Evolutionary conservation across 2,329 filamentous ascomycete genomes (phyloP), one percentile per base, ranked within the genome.

Genomic region (Simplicillium sp.): DNA sequence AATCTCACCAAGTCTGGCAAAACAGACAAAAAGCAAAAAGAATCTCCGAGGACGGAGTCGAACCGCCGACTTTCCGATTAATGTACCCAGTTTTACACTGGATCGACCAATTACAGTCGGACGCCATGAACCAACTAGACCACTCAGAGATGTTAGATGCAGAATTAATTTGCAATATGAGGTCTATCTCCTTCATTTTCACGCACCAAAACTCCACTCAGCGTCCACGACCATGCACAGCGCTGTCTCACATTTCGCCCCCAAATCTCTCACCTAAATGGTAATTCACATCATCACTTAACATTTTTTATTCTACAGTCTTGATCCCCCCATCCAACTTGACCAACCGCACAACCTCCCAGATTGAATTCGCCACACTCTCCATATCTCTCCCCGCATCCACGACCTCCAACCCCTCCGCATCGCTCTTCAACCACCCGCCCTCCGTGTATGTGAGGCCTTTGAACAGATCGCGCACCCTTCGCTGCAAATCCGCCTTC

Each of bases 401-500:
- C 9, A 76, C 62, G 4, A 78, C 68, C 33, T 68, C 61, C 34
- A 77, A 59, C 44, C 76, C 71, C 58, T 73, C 67, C 50, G 68
- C 67, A 52, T 71, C 68, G 55, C 74, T 67, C 42, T 54, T 56
- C 47, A 71, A 71, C 48, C 48, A 49, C 20, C 42, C 49, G 9
- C 48, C 52, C 14, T 50, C 53, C 9, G 53, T 34, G 4, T 50
- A 48, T 39, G 46, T 45, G 44, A 81, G 52, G 0, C 65, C 70
- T 64, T 70, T 73, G 59, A 94, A 96, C 38, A 94, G 58, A 46
- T 80, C 74, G 15, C 86, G 68, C 12, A 97, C 92, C 9, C 79
- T 74, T 45, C 73, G 68, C 65, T 98, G 92, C 77, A 95, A 85
- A 54, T 81, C 79, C 44, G 74, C 75, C 57, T 79, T 83, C 66